phyloP scores from a whole-genome alignment of 2,329 filamentous ascomycete genomes.

The Metarhizium sp. region DNA sequence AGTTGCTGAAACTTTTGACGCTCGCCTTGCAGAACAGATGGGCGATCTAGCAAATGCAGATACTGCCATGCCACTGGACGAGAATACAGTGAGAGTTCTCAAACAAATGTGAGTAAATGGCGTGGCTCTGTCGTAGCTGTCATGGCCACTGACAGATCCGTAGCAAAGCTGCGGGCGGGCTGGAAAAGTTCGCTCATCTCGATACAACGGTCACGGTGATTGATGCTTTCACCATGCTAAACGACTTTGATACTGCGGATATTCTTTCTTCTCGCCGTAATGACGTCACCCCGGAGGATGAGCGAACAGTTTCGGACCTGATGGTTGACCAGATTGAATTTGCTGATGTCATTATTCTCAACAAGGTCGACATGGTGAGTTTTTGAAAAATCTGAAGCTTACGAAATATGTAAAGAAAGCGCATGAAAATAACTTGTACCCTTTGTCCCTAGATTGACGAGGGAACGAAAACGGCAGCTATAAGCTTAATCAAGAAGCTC shows the following conservation, averaged over 20 bases:
- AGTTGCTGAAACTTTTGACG: slow-evolving; percentile 64
- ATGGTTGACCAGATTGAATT: slow-evolving; percentile 75
- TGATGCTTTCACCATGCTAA: slow-evolving; percentile 62
- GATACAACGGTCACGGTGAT: slow-evolving; percentile 67
- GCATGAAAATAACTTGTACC: background rate
- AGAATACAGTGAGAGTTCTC: slow-evolving; percentile 24
- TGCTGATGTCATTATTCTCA: slow-evolving; percentile 62
- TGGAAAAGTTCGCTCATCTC: slow-evolving; percentile 55
- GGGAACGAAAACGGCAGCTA: slow-evolving; percentile 35
- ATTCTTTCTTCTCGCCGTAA: slow-evolving; percentile 55
- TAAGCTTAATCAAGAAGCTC: slow-evolving; percentile 45
- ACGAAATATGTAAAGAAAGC: too few species aligned
- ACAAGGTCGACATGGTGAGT: slow-evolving; percentile 56
- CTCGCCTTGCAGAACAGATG: slow-evolving; percentile 41
- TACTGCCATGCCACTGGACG: slow-evolving; percentile 22
- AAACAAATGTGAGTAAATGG: slow-evolving; percentile 22
- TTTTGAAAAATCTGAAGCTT: too few species aligned
- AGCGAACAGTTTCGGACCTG: slow-evolving; percentile 63
- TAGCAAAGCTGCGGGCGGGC: slow-evolving; percentile 47
- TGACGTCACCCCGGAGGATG: slow-evolving; percentile 56
- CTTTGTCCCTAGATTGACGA: slow-evolving; percentile 22
- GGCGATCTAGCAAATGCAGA: slow-evolving; percentile 21
- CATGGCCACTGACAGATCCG: background rate
- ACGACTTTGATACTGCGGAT: slow-evolving; percentile 63
- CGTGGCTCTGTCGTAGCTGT: background rate